phyloP scores from a whole-genome alignment of 1,284 basidiomycete species.

The Puccinia coronata region DNA sequence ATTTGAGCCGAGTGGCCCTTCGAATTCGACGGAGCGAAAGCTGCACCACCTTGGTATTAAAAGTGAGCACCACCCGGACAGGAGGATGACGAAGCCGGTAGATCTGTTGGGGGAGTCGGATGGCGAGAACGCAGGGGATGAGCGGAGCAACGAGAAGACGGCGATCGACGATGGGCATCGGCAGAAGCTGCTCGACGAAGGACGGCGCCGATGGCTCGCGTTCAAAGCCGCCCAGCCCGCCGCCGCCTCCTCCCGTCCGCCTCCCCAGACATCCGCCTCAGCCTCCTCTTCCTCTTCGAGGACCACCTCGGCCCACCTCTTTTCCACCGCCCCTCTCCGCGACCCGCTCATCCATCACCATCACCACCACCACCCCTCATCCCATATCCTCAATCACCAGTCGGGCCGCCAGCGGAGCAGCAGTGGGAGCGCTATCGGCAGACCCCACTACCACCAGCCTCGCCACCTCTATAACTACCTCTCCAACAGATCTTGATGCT shows the following conservation, averaged over 20 bases:
- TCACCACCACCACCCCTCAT: not conserved
- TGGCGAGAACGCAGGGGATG: not conserved
- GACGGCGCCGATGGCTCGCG: conserved; percentile 36
- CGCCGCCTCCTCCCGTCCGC: not conserved
- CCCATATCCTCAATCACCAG: no score
- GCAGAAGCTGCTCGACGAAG: conserved; percentile 23
- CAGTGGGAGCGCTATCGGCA: not conserved
- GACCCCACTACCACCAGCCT: not conserved
- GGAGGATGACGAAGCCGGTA: not conserved
- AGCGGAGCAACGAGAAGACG: not conserved
- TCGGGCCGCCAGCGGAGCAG: not conserved
- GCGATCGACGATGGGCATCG: conserved; percentile 10
- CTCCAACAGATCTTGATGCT: conserved; percentile 1
- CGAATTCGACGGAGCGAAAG: not conserved
- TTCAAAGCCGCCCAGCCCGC: conserved; percentile 35
- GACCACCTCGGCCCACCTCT: not conserved
- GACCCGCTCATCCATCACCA: not conserved
- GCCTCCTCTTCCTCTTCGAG: not conserved
- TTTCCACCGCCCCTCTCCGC: not conserved
- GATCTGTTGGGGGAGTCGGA: not conserved
- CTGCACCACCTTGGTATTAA: no score
- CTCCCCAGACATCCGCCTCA: not conserved
- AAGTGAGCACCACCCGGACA: not conserved
- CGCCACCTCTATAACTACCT: conserved; percentile 6
- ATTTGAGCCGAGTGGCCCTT: not conserved